Conservation (phyloP, 2,329 filamentous ascomycete genomes). For the Colletotrichum melonis region DNA sequence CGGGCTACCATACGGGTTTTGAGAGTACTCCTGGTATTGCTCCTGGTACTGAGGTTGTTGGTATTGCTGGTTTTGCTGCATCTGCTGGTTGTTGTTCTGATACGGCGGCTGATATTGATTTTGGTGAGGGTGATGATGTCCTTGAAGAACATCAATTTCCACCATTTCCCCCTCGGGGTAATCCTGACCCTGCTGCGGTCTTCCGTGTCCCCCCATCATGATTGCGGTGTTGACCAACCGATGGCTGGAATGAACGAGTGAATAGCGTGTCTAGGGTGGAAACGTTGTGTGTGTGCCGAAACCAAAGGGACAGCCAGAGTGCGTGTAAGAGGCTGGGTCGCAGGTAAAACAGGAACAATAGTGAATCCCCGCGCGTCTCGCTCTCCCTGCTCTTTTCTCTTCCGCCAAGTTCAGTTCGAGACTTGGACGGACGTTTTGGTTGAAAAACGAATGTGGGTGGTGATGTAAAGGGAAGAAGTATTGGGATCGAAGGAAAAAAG, state of each 20-base stretch:
- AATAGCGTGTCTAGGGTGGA: conserved; percentile 26
- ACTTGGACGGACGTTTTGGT: neutral
- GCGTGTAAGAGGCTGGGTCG: conserved; percentile 10
- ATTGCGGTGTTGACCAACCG: conserved; percentile 32
- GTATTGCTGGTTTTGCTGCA: conserved; percentile 34
- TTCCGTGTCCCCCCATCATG: conserved; percentile 38
- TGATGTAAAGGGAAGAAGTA: conserved; percentile 12
- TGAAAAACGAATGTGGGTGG: conserved; percentile 30
- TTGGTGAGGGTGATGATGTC: conserved; percentile 32
- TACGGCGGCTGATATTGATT: conserved; percentile 31
- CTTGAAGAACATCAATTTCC: conserved; percentile 46
- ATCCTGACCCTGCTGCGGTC: conserved; percentile 39
- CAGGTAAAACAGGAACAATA: conserved; percentile 26
- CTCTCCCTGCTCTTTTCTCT: conserved; percentile 21
- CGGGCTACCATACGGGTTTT: conserved; percentile 36
- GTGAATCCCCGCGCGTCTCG: conserved; percentile 13
- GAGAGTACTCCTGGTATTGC: conserved; percentile 39
- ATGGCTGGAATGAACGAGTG: conserved; percentile 33
- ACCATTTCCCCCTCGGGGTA: conserved; percentile 48
- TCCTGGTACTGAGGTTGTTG: conserved; percentile 32
- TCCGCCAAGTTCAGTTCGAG: neutral
- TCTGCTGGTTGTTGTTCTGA: conserved; percentile 16
- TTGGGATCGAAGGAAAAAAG: conserved; percentile 9
- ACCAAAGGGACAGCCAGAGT: neutral
- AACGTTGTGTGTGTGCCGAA: neutral